Evolutionary conservation across 1,139 yeast species (phyloP).

Genomic region (Suhomyces atakaporum): DNA sequence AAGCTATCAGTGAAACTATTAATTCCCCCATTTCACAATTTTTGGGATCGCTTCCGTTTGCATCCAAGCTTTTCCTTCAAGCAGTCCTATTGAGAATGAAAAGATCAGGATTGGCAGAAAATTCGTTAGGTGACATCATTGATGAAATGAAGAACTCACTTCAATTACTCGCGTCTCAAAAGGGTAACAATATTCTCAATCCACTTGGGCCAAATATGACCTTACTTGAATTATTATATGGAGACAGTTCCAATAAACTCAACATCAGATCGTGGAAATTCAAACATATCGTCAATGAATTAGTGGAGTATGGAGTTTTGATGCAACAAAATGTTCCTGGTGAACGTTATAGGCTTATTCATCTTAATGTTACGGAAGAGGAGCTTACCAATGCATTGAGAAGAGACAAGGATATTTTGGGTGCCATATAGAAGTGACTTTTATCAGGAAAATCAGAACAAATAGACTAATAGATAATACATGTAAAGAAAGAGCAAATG

Average conservation of each 20-base stretch:
- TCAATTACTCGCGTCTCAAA: constrained; percentile 28
- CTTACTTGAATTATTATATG: constrained; percentile 34
- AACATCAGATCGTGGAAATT: constrained; percentile 48
- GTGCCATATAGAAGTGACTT: constrained; percentile 6
- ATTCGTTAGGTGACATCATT: constrained; percentile 69
- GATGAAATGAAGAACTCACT: constrained; percentile 65
- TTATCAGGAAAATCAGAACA: background rate
- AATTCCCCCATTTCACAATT: constrained; percentile 69
- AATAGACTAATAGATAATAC: background rate
- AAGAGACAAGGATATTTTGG: constrained; percentile 44
- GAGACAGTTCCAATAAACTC: constrained; percentile 17
- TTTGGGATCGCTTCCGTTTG: constrained; percentile 61
- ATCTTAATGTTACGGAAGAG: constrained; percentile 69
- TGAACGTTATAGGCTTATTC: constrained; percentile 64
- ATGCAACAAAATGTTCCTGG: constrained; percentile 66
- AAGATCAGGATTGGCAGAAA: constrained; percentile 72
- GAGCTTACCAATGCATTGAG: constrained; percentile 63
- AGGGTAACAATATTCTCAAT: constrained; percentile 19
- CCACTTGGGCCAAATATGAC: constrained; percentile 19
- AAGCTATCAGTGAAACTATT: constrained; percentile 80
- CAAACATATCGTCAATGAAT: constrained; percentile 57
- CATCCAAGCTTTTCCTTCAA: constrained; percentile 68
- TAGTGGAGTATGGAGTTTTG: constrained; percentile 77
- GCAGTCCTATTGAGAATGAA: constrained; percentile 66
- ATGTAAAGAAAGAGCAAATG: background rate